phyloP scores from a whole-genome alignment of 192 early-diverging fungal species.

The Mortierella antarctica region DNA sequence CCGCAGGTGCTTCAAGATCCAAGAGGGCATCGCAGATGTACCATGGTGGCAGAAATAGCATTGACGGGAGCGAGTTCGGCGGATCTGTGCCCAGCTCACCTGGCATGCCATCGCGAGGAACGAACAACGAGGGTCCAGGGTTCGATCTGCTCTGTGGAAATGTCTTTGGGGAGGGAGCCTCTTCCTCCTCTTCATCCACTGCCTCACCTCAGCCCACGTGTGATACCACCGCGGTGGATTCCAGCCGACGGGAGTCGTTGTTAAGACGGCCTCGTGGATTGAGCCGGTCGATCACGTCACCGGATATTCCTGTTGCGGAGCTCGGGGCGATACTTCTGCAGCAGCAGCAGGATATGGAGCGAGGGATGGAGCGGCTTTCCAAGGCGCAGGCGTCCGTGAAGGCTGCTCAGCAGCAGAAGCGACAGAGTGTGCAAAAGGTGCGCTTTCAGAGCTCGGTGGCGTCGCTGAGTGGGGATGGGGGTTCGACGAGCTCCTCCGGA shows the following conservation, averaged over 20 bases:
- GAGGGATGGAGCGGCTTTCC: slow-evolving; percentile 40
- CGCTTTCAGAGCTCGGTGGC: slow-evolving; percentile 16
- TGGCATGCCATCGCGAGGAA: no score
- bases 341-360: slow-evolving; percentile 47
- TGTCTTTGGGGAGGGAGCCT: slow-evolving; percentile 6
- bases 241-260: slow-evolving; percentile 11
- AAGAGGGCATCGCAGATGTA: slow-evolving; percentile 35
- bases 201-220: slow-evolving; percentile 15
- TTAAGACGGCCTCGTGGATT: slow-evolving; percentile 35
- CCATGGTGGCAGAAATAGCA: slow-evolving; percentile 33
- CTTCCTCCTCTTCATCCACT: background rate
- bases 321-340: slow-evolving; percentile 41
- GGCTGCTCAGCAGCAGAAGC: slow-evolving; percentile 19
- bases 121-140: background rate
- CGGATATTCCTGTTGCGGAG: slow-evolving; percentile 51
- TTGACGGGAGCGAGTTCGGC: slow-evolving; percentile 49
- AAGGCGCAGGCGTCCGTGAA: slow-evolving; percentile 37
- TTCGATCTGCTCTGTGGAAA: background rate
- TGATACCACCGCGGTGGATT: slow-evolving; percentile 32
- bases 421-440: slow-evolving; percentile 26
- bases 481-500: no score
- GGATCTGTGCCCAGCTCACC: slow-evolving; percentile 2
- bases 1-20: slow-evolving; percentile 1
- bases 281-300: slow-evolving; percentile 43
- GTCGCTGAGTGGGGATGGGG: background rate